A percentile compares a stretch with the other conserved stretches of the same genome.
phyloP scores from a whole-genome alignment of 2,329 filamentous ascomycete species.

The Aspergillus arachidicola region DNA sequence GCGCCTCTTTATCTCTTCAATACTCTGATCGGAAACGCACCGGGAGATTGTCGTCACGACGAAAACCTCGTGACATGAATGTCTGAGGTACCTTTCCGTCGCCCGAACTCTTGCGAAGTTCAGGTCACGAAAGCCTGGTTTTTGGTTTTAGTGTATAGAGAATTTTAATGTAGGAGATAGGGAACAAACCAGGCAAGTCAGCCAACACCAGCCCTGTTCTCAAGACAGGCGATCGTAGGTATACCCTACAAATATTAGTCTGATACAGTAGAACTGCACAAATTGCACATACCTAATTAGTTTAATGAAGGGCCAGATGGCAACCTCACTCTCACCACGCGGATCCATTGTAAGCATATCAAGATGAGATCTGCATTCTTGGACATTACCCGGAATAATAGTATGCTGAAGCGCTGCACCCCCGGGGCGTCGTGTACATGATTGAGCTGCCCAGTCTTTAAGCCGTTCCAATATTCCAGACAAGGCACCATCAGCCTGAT shows the following conservation, averaged over 20 bases:
- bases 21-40: slow-evolving; percentile 20
- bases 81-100: slow-evolving; percentile 24
- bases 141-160: background rate
- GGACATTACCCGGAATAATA: background rate
- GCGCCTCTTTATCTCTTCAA: slow-evolving; percentile 16
- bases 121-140: slow-evolving; percentile 23
- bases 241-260: slow-evolving; percentile 17
- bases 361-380: slow-evolving; percentile 19
- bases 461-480: slow-evolving; percentile 11
- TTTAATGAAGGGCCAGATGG: slow-evolving; percentile 28
- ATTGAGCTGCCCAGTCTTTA: slow-evolving; percentile 13
- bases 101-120: slow-evolving; percentile 24
- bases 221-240: slow-evolving; percentile 21
- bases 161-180: background rate
- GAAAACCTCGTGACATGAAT: slow-evolving; percentile 26
- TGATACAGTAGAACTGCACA: background rate
- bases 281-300: slow-evolving; percentile 18
- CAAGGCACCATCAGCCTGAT: slow-evolving; percentile 5
- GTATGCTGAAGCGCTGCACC: slow-evolving; percentile 12
- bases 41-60: slow-evolving; percentile 23
- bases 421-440: slow-evolving; percentile 14
- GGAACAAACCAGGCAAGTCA: slow-evolving; percentile 23
- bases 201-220: slow-evolving; percentile 24
- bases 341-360: slow-evolving; percentile 19
- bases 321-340: background rate